A percentile compares a stretch with the other conserved stretches of the same genome.
phyloP scores from a whole-genome alignment of 345 rosid genomes.

The Lepidium africanum region DNA sequence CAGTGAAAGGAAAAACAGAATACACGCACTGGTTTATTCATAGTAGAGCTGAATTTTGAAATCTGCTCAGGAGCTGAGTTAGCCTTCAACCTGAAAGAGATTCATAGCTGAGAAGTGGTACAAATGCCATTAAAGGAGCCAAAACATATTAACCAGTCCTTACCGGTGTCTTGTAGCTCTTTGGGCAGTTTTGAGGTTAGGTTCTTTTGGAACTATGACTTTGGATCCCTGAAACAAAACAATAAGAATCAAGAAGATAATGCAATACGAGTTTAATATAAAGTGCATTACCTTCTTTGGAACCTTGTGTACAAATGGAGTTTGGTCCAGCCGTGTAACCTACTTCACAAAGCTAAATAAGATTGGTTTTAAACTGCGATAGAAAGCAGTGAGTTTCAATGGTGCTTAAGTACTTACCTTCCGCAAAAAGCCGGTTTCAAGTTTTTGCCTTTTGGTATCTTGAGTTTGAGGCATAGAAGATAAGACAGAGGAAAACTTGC shows the following conservation, averaged over 20 bases:
- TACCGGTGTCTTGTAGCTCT: slow-evolving; percentile 21
- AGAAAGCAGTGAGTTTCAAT: background rate
- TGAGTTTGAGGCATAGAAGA: slow-evolving; percentile 32
- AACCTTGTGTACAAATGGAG: slow-evolving; percentile 48
- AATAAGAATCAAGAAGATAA: background rate
- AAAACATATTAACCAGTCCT: background rate
- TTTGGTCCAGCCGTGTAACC: slow-evolving; percentile 57
- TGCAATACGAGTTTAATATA: background rate
- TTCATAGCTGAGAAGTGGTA: background rate
- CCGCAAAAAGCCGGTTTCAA: slow-evolving; percentile 59
- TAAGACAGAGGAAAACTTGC: slow-evolving; percentile 28
- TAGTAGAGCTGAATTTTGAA: background rate
- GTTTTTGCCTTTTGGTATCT: slow-evolving; percentile 76
- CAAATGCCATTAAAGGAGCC: background rate
- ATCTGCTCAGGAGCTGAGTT: slow-evolving; percentile 21
- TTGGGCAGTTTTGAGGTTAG: slow-evolving; percentile 27
- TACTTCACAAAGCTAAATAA: slow-evolving; percentile 21
- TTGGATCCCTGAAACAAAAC: slow-evolving; percentile 14
- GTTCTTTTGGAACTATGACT: slow-evolving; percentile 26
- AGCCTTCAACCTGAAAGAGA: slow-evolving; percentile 23
- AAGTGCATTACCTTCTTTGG: slow-evolving; percentile 21
- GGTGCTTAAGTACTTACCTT: slow-evolving; percentile 35
- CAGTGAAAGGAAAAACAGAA: background rate
- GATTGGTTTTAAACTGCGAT: background rate
- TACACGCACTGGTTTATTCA: slow-evolving; percentile 1